These are phyloP conservation scores for Blastobotrys capitulatus DNA, from an alignment of 1,139 yeast genomes.

Conservation along the genomic window DNA sequence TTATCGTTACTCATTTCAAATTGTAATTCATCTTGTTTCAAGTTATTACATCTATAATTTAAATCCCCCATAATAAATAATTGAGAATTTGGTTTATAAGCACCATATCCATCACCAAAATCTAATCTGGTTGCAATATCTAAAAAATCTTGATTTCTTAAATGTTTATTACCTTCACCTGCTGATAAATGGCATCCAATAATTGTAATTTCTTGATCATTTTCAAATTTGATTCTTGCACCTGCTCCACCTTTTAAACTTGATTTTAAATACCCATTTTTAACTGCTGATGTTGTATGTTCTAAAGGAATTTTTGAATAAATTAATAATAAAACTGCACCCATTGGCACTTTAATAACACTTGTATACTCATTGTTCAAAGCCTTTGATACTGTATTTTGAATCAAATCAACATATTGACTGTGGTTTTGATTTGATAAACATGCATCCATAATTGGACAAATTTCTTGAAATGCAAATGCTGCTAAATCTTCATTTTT, in stretches of 20 bases:
- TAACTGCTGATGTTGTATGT: constrained; percentile 27
- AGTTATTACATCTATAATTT: constrained; percentile 49
- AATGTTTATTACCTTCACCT: constrained; percentile 55
- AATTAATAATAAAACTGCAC: constrained; percentile 61
- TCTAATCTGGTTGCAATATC: constrained; percentile 49
- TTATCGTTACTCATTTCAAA: constrained; percentile 35
- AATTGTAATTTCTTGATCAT: constrained; percentile 46
- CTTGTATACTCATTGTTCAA: constrained; percentile 42
- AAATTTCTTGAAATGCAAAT: constrained; percentile 72
- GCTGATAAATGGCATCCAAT: constrained; percentile 72
- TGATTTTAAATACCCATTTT: constrained; percentile 57
- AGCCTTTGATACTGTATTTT: constrained; percentile 39
- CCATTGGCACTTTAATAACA: constrained; percentile 46
- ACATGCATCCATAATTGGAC: constrained; percentile 60
- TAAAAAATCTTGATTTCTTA: constrained; percentile 50
- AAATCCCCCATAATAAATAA: constrained; percentile 77
- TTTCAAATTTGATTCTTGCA: constrained; percentile 41
- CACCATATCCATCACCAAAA: constrained; percentile 55
- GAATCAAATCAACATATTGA: constrained; percentile 39
- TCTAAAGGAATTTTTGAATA: constrained; percentile 38
- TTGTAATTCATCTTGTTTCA: constrained; percentile 52
- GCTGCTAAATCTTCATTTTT: constrained; percentile 41
- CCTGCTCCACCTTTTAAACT: constrained; percentile 75
- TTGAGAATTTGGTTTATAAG: constrained; percentile 53
- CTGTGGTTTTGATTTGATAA: constrained; percentile 40